A percentile compares a stretch with the other conserved stretches of the same genome.
Conservation (phyloP, 805 yeast genomes). For the Blastobotrys chiropterorum region DNA sequence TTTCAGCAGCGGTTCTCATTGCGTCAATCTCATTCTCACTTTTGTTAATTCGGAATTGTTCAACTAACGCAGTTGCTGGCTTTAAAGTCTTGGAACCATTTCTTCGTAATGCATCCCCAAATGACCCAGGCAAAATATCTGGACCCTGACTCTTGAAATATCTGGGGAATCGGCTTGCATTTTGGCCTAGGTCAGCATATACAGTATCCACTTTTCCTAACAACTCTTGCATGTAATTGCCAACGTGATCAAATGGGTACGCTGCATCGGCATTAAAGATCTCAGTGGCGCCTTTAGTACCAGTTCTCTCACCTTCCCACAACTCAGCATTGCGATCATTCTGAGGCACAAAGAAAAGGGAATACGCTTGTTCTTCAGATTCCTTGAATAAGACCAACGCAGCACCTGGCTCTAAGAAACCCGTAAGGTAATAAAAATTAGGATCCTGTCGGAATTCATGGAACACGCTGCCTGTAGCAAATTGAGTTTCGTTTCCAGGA, state of each 20-base stretch:
- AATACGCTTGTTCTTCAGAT: slow-evolving; percentile 34
- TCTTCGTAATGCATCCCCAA: slow-evolving; percentile 2
- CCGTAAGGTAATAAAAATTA: slow-evolving; percentile 79
- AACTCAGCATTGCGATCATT: slow-evolving; percentile 70
- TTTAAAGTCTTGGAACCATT: slow-evolving; percentile 3
- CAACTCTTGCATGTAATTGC: slow-evolving; percentile 6
- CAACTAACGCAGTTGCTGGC: slow-evolving; percentile 21
- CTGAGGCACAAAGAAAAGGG: slow-evolving; percentile 82
- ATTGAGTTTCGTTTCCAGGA: slow-evolving; percentile 66
- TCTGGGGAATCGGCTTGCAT: slow-evolving; percentile 7
- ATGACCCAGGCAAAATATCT: slow-evolving; percentile 7
- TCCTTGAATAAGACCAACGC: slow-evolving; percentile 44
- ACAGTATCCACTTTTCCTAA: slow-evolving; percentile 6
- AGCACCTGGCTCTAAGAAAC: slow-evolving; percentile 88
- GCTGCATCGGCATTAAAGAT: slow-evolving; percentile 84
- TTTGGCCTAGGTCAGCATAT: slow-evolving; percentile 11
- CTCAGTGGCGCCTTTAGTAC: slow-evolving; percentile 72
- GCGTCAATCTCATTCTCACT: slow-evolving; percentile 68
- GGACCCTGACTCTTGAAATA: slow-evolving; percentile 9
- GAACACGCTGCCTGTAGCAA: slow-evolving; percentile 85
- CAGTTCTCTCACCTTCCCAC: slow-evolving; percentile 95
- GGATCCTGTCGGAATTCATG: slow-evolving; percentile 90
- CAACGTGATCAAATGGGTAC: slow-evolving; percentile 39
- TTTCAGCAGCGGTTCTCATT: slow-evolving; percentile 77
- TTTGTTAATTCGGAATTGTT: slow-evolving; percentile 52